Percentiles rank a stretch among this genome's conserved stretches.
Conservation (phyloP, 306 rosid genomes). For the Prunus padus region DNA sequence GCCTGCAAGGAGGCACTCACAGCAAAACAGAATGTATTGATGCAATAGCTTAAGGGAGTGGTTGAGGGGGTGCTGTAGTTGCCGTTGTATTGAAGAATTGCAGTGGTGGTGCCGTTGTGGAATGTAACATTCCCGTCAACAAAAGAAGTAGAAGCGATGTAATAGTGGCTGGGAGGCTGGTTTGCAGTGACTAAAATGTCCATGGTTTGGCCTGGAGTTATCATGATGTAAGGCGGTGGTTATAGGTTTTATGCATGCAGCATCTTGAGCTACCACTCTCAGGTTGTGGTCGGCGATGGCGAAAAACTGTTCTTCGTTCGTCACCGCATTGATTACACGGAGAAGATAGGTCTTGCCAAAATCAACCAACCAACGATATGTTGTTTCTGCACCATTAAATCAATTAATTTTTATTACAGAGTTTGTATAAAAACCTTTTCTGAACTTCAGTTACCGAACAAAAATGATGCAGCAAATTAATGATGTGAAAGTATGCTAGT, state of each 20-base stretch:
- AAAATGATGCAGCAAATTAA: no score
- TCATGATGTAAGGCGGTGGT: conserved; percentile 72
- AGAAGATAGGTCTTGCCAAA: conserved; percentile 70
- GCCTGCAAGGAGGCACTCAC: conserved; percentile 80
- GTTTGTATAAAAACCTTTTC: no score
- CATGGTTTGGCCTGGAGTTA: conserved; percentile 95
- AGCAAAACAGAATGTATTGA: conserved; percentile 62
- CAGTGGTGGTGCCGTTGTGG: conserved; percentile 82
- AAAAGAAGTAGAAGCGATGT: conserved; percentile 76
- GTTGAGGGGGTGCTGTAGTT: conserved; percentile 14
- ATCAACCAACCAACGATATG: conserved; percentile 14
- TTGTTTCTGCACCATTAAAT: conserved; percentile 30
- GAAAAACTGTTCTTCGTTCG: conserved; percentile 74
- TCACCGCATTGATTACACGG: conserved; percentile 68
- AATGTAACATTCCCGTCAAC: conserved; percentile 64
- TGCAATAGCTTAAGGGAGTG: neutral
- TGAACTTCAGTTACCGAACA: no score
- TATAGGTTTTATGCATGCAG: conserved; percentile 84
- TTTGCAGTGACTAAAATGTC: conserved; percentile 74
- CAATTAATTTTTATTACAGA: no score
- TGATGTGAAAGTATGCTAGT: no score
- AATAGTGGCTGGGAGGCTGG: conserved; percentile 63
- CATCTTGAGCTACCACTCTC: conserved; percentile 84
- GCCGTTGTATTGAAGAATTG: conserved; percentile 68
- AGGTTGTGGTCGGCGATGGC: conserved; percentile 70